Percentiles rank a stretch among this genome's conserved stretches.
phyloP scores from a whole-genome alignment of 2,329 filamentous ascomycete species.

The Zymoseptoria passerinii region DNA sequence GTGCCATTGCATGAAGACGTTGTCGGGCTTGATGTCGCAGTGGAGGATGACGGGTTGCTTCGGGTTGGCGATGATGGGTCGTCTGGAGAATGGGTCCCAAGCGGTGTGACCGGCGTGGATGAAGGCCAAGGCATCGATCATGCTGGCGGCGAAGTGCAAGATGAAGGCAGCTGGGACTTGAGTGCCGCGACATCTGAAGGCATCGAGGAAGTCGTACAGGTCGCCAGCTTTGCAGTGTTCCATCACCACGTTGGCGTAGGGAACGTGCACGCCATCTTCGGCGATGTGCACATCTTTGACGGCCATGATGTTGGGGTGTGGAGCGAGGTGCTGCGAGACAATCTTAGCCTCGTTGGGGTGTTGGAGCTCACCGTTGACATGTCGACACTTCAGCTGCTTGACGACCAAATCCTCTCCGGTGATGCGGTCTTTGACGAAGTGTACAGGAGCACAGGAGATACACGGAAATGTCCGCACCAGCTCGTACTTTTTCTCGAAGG shows the following conservation, averaged over 20 bases:
- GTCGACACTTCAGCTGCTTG: constrained; percentile 6
- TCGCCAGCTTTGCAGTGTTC: constrained; percentile 22
- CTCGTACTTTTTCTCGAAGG: constrained; percentile 5
- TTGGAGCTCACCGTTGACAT: background rate
- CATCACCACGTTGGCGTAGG: constrained; percentile 8
- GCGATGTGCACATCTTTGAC: background rate
- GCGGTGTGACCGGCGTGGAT: constrained; percentile 19
- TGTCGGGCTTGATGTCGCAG: constrained; percentile 8
- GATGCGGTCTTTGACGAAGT: constrained; percentile 3
- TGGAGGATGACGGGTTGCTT: constrained; percentile 3
- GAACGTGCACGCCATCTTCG: background rate
- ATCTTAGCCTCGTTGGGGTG: constrained; percentile 5
- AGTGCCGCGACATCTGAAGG: background rate
- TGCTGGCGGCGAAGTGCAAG: constrained; percentile 19
- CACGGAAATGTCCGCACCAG: constrained; percentile 4
- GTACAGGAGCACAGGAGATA: constrained; percentile 7
- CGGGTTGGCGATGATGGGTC: background rate
- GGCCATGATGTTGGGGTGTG: constrained; percentile 9
- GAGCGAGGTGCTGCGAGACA: background rate
- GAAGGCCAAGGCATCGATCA: constrained; percentile 21
- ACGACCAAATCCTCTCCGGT: constrained; percentile 7
- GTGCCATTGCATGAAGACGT: constrained; percentile 5
- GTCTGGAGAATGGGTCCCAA: background rate
- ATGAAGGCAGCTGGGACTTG: constrained; percentile 13
- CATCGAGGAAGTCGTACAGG: constrained; percentile 9